Percentiles rank a stretch among this genome's conserved stretches.
Conservation (phyloP, 2,329 filamentous ascomycete genomes). For the Helicocarpus griseus region DNA sequence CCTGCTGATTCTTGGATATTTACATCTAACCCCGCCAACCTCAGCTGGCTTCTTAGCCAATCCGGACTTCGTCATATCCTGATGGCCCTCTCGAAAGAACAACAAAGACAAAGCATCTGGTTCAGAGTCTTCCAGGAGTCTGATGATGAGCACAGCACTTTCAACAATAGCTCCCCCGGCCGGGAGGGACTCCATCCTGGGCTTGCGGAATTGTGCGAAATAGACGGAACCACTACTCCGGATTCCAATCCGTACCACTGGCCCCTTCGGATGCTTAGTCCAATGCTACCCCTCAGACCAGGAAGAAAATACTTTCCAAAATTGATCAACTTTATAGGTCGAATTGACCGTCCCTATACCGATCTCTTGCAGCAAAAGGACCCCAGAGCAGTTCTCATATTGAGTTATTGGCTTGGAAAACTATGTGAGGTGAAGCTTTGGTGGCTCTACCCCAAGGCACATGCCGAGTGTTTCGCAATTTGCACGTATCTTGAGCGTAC, state of each 20-base stretch:
- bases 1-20: slow-evolving; percentile 28
- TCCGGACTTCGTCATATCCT: slow-evolving; percentile 26
- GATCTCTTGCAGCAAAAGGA: slow-evolving; percentile 22
- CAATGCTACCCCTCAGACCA: slow-evolving; percentile 21
- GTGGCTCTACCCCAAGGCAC: slow-evolving; percentile 23
- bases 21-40: slow-evolving; percentile 19
- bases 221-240: slow-evolving; percentile 20
- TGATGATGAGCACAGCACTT: slow-evolving; percentile 14
- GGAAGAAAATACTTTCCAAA: slow-evolving; percentile 16
- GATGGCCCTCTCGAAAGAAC: slow-evolving; percentile 15
- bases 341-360: slow-evolving; percentile 22
- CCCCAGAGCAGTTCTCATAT: slow-evolving; percentile 22
- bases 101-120: slow-evolving; percentile 26
- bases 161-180: slow-evolving; percentile 21
- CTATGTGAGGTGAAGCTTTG: slow-evolving; percentile 19
- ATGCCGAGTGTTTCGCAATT: slow-evolving; percentile 28
- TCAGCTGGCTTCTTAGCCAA: slow-evolving; percentile 30
- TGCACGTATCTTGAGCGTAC: slow-evolving; percentile 27
- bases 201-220: slow-evolving; percentile 27
- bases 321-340: slow-evolving; percentile 27
- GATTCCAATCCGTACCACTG: slow-evolving; percentile 27
- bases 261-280: slow-evolving; percentile 26
- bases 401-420: slow-evolving; percentile 27
- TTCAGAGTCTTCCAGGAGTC: slow-evolving; percentile 21
- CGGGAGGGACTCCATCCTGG: slow-evolving; percentile 20